Percentiles rank a stretch among this genome's conserved stretches.
Conservation (phyloP, 1,284 basidiomycete genomes). For the Marasmius fiardii region DNA sequence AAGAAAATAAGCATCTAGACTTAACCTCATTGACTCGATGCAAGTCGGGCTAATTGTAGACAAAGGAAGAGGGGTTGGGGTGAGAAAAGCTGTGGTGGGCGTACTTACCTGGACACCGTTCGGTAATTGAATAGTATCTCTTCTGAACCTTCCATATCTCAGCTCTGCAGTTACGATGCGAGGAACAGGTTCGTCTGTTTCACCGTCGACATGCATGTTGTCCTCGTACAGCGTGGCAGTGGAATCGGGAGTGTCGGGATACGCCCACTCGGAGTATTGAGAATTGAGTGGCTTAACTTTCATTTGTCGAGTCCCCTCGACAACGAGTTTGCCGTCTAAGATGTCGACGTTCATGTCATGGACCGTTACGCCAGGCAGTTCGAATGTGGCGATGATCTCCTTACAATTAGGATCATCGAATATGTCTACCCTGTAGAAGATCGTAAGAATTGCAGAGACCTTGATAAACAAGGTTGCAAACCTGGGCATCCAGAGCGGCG, state of each 20-base stretch:
- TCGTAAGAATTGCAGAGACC: background rate
- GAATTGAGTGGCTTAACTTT: background rate
- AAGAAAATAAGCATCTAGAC: background rate
- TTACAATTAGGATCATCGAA: conserved; percentile 41
- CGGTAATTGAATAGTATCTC: conserved; percentile 39
- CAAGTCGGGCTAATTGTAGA: background rate
- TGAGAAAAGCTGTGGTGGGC: background rate
- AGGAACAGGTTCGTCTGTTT: conserved; percentile 3
- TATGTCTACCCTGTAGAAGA: conserved; percentile 45
- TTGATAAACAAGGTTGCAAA: conserved; percentile 18
- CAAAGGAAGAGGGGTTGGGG: background rate
- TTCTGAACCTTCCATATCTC: conserved; percentile 49
- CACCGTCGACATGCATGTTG: conserved; percentile 1
- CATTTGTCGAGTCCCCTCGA: conserved; percentile 42
- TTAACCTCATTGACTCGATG: background rate
- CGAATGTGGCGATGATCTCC: conserved; percentile 44
- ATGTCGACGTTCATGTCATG: conserved; percentile 43
- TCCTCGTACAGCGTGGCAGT: conserved; percentile 21
- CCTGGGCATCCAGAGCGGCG: conserved; percentile 24
- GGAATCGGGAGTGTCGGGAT: conserved; percentile 8
- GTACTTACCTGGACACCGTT: conserved; percentile 42
- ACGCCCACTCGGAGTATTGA: conserved; percentile 7
- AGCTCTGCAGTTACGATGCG: conserved; percentile 35
- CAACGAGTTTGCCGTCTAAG: conserved; percentile 36
- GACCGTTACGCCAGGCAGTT: conserved; percentile 54